phyloP scores from a whole-genome alignment of 2,329 filamentous ascomycete species.

The Aspergillus bombycis region DNA sequence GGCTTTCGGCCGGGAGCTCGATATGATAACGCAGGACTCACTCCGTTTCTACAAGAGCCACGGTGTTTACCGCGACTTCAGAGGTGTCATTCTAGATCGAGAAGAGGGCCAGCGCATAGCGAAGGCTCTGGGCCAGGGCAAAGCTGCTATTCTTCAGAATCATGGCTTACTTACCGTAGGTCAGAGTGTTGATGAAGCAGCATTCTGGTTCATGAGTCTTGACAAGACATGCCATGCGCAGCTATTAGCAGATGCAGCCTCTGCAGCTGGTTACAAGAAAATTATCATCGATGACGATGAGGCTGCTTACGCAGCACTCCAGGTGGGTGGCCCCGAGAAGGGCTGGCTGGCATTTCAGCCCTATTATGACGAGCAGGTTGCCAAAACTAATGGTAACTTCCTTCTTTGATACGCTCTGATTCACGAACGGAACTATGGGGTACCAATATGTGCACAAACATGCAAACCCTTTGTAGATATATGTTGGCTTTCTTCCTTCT shows the following conservation, averaged over 20 bases:
- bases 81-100: constrained; percentile 54
- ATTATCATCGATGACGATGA: not conserved
- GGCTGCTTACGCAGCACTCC: not conserved
- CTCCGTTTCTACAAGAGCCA: constrained; percentile 64
- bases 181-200: constrained; percentile 72
- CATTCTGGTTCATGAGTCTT: constrained; percentile 69
- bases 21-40: constrained; percentile 53
- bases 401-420: not conserved
- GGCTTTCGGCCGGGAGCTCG: constrained; percentile 45
- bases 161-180: constrained; percentile 75
- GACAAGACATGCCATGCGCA: constrained; percentile 72
- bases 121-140: constrained; percentile 61
- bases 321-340: not conserved
- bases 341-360: not conserved
- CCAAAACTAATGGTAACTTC: not conserved
- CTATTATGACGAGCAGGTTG: not conserved
- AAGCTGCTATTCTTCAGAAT: constrained; percentile 68
- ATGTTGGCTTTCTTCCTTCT: too few species aligned
- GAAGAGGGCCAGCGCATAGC: constrained; percentile 69
- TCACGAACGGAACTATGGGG: too few species aligned
- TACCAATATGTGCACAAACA: not conserved
- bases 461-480: too few species aligned
- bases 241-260: constrained; percentile 68
- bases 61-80: constrained; percentile 19
- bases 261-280: not conserved